Conservation (phyloP, 306 rosid genomes). For the Cucurbita pepo region DNA sequence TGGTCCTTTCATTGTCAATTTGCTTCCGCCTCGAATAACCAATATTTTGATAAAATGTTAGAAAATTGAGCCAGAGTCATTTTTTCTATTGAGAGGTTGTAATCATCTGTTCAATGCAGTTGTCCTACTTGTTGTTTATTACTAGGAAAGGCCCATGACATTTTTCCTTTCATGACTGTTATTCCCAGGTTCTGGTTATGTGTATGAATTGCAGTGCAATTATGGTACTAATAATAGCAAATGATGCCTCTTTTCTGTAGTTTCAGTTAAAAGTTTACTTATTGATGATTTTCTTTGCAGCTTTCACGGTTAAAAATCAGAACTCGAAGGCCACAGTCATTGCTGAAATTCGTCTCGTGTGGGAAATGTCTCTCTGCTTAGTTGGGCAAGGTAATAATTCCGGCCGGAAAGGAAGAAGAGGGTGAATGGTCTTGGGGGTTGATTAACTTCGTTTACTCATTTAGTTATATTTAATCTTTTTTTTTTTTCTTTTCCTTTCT, state of each 20-base stretch:
- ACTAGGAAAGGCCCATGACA: not conserved
- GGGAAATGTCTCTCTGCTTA: slow-evolving; percentile 66
- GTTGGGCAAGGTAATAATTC: slow-evolving; percentile 54
- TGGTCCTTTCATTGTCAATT: not conserved
- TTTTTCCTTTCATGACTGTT: not conserved
- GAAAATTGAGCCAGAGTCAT: not conserved
- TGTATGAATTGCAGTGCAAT: not conserved
- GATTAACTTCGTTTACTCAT: slow-evolving; percentile 24
- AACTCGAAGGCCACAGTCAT: slow-evolving; percentile 41
- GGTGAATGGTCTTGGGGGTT: slow-evolving; percentile 25
- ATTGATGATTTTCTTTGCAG: slow-evolving; percentile 38
- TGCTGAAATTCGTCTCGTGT: slow-evolving; percentile 76
- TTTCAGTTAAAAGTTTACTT: slow-evolving; percentile 8
- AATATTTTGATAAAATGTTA: not conserved
- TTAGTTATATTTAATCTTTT: slow-evolving; percentile 32
- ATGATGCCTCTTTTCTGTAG: not conserved
- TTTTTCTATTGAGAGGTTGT: not conserved
- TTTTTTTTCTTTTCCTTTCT: slow-evolving; percentile 9
- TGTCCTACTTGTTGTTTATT: not conserved
- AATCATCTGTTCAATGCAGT: not conserved
- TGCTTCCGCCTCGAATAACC: not conserved
- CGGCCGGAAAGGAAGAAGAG: not conserved
- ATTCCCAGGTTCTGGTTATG: not conserved
- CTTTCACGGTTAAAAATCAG: slow-evolving; percentile 70
- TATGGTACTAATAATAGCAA: slow-evolving; percentile 1